phyloP scores from a whole-genome alignment of 148 eudicot species.

The Pharnaceum exiguum region DNA sequence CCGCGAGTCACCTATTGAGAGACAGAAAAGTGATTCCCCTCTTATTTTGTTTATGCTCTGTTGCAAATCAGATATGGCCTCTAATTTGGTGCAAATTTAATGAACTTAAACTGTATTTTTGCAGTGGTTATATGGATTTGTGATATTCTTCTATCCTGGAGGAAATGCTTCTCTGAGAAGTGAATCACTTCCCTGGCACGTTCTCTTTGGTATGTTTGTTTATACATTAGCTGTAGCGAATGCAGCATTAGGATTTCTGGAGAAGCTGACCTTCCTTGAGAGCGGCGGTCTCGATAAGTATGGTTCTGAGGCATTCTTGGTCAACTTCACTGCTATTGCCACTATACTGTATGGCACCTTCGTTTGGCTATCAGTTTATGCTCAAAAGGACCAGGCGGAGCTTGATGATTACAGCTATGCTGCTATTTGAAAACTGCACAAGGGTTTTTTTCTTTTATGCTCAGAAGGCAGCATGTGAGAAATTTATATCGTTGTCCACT shows the following conservation, averaged over 20 bases:
- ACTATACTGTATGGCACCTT: constrained; percentile 56
- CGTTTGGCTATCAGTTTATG: constrained; percentile 55
- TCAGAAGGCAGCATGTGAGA: background rate
- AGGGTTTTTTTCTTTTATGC: background rate
- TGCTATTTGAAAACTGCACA: constrained; percentile 25
- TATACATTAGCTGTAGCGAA: constrained; percentile 65
- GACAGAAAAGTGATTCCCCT: too few species aligned
- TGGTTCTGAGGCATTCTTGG: constrained; percentile 77
- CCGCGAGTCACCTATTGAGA: too few species aligned
- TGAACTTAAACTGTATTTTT: too few species aligned
- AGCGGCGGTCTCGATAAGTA: constrained; percentile 54
- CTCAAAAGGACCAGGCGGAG: constrained; percentile 44
- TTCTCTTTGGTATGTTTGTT: constrained; percentile 58
- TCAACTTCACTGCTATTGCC: constrained; percentile 84
- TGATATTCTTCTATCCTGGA: constrained; percentile 79
- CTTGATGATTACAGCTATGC: constrained; percentile 52
- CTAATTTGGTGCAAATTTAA: too few species aligned
- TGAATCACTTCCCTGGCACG: constrained; percentile 83
- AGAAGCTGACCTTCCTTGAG: constrained; percentile 92
- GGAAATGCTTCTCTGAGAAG: constrained; percentile 47
- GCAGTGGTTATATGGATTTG: constrained; percentile 85
- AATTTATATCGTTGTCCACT: background rate
- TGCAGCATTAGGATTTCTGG: constrained; percentile 71
- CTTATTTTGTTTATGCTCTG: too few species aligned
- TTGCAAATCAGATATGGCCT: too few species aligned